phyloP scores from a whole-genome alignment of 2,329 filamentous ascomycete species.

The Calycina herbarum region DNA sequence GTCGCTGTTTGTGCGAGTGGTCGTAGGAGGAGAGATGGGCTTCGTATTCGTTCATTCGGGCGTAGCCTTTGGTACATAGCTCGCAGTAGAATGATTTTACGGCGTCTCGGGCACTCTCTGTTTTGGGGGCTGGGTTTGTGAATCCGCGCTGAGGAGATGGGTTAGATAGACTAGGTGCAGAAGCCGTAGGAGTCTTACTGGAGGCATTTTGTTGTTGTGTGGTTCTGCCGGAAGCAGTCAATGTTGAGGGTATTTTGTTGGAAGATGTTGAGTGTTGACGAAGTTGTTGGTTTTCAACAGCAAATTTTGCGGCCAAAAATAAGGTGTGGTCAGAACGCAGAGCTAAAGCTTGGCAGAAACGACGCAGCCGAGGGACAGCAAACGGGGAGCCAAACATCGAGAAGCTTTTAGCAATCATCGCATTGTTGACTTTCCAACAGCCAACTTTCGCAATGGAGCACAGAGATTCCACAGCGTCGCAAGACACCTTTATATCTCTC shows the following conservation, averaged over 20 bases:
- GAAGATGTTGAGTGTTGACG: not conserved
- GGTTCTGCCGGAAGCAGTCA: not conserved
- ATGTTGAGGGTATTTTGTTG: not conserved
- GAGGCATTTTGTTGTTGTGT: constrained; percentile 1
- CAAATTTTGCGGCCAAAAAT: constrained; percentile 16
- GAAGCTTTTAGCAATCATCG: constrained; percentile 4
- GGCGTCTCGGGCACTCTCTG: constrained; percentile 69
- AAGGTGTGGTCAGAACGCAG: constrained; percentile 31
- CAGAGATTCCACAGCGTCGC: constrained; percentile 45
- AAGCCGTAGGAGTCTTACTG: not conserved
- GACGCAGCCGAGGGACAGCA: not conserved
- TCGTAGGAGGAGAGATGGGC: constrained; percentile 93
- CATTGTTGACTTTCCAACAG: not conserved
- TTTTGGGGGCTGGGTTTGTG: constrained; percentile 50
- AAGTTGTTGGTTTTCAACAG: not conserved
- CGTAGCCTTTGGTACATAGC: constrained; percentile 91
- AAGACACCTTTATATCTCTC: constrained; percentile 63
- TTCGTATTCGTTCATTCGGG: constrained; percentile 94
- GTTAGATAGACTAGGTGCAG: constrained; percentile 1
- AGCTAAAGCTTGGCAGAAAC: not conserved
- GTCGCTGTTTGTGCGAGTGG: constrained; percentile 88
- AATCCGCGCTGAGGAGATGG: constrained; percentile 42
- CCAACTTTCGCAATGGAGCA: constrained; percentile 35
- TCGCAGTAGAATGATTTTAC: constrained; percentile 80
- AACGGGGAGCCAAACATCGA: not conserved